Conservation (phyloP, 805 yeast species). For the Metschnikowia chrysomelidarum region DNA sequence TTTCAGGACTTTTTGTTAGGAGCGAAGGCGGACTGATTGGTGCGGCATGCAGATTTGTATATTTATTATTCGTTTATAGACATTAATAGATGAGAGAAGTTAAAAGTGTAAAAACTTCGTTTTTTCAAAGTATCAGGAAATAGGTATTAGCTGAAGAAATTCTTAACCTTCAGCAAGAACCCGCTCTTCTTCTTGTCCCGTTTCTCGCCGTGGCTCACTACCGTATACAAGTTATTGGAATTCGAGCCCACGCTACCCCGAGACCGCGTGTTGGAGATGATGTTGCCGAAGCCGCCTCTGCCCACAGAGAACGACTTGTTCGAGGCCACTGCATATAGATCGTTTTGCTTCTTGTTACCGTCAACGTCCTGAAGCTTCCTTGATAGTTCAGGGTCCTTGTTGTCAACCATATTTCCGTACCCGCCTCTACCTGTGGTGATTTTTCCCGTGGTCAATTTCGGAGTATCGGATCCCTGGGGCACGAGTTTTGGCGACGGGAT, state of each 20-base stretch:
- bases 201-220: slow-evolving; percentile 34
- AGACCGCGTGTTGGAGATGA: slow-evolving; percentile 36
- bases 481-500: slow-evolving; percentile 54
- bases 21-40: background rate
- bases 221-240: slow-evolving; percentile 32
- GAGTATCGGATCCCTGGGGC: slow-evolving; percentile 61
- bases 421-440: slow-evolving; percentile 80
- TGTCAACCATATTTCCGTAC: slow-evolving; percentile 69
- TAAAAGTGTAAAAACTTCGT: background rate
- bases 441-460: slow-evolving; percentile 52
- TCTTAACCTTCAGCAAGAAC: slow-evolving; percentile 47
- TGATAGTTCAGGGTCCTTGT: slow-evolving; percentile 55
- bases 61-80: slow-evolving; percentile 1
- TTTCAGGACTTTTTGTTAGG: slow-evolving; percentile 53
- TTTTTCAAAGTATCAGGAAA: too few species aligned
- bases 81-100: background rate
- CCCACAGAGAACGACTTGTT: slow-evolving; percentile 52
- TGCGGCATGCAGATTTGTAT: background rate
- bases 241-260: slow-evolving; percentile 21
- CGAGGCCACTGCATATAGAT: slow-evolving; percentile 44
- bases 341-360: slow-evolving; percentile 25
- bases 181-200: slow-evolving; percentile 28
- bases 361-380: slow-evolving; percentile 70
- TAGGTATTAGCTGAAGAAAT: slow-evolving; percentile 28
- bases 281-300: slow-evolving; percentile 67